Conservation (phyloP, 805 yeast genomes). For the Barnettozyma vustinii region DNA sequence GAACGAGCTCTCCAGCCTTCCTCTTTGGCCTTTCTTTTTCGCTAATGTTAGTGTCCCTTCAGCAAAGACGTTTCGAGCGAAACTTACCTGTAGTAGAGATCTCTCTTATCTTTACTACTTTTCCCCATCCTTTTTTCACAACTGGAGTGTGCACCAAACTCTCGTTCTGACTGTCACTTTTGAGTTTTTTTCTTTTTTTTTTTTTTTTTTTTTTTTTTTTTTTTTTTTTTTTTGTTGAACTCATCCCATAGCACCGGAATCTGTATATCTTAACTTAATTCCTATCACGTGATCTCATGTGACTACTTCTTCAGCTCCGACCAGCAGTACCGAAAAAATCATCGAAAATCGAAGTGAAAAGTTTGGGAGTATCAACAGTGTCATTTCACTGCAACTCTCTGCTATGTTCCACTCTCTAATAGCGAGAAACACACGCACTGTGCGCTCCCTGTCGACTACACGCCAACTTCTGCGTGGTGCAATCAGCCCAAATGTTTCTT, state of each 20-base stretch:
- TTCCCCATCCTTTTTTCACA: slow-evolving; percentile 65
- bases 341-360: slow-evolving; percentile 2
- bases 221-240: background rate
- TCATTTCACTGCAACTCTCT: background rate
- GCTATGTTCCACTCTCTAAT: slow-evolving; percentile 3
- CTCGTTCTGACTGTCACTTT: background rate
- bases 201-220: background rate
- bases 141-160: background rate
- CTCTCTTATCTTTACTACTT: slow-evolving; percentile 91
- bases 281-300: background rate
- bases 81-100: slow-evolving; percentile 58
- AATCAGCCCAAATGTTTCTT: slow-evolving; percentile 7
- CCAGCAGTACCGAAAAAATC: background rate
- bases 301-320: background rate
- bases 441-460: slow-evolving; percentile 12
- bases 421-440: slow-evolving; percentile 1
- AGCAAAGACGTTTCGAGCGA: background rate
- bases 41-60: slow-evolving; percentile 8
- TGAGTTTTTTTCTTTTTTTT: background rate
- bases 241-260: background rate
- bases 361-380: slow-evolving; percentile 4
- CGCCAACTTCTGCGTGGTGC: slow-evolving; percentile 10
- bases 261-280: background rate
- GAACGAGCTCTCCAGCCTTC: slow-evolving; percentile 98
- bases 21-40: slow-evolving; percentile 80